Evolutionary conservation across 768 basidiomycete genomes (phyloP), one percentile per base, ranked within the genome.

Genomic region (Serendipita vermifera): DNA sequence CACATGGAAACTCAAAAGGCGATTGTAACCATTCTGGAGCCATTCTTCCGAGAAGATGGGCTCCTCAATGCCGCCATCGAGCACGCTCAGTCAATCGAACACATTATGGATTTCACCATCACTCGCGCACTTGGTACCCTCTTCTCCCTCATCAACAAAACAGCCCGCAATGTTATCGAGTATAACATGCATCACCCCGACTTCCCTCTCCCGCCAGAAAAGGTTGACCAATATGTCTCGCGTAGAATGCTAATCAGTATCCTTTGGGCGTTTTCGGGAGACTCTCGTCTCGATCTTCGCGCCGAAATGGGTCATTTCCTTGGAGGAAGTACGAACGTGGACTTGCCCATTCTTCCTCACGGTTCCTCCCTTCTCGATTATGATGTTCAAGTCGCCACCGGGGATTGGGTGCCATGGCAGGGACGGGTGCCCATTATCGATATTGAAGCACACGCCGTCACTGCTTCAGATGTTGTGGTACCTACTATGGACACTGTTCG

Each of bases 401-500:
- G 86, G 13, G 87, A 90, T 59, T 99, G 96, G 96, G 72, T 80
- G 20, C 72, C 85, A 13, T 99, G 96, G 96, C 86, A 91, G 62
- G 78, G 83, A 5, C 78, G 84, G 60, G 96, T 99, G 0, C 96
- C 96, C 0, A 80, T 82, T 33, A 89, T 99, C 60, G 96, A 99
- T 65, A 92, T 99, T 59, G 96, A 99, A 64, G 84, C 96, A 0
- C 96, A 98, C 64, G 81, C 87, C 1, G 90, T 99, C 60, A 94
- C 92, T 2, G 88, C 94, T 5, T 81, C 96, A 6, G 96, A 99
- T 65, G 81, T 97, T 3, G 96, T 99, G 62, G 91, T 99, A 32
- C 96, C 96, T 1, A 99, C 96, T 3, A 83, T 98, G 75, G 96
- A 99, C 64, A 99, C 96, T 3, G 86, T 97, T 24, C 88, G 96